Evolutionary conservation across 2,329 filamentous ascomycete genomes (phyloP).

Genomic region (Fusarium lyarnte): DNA sequence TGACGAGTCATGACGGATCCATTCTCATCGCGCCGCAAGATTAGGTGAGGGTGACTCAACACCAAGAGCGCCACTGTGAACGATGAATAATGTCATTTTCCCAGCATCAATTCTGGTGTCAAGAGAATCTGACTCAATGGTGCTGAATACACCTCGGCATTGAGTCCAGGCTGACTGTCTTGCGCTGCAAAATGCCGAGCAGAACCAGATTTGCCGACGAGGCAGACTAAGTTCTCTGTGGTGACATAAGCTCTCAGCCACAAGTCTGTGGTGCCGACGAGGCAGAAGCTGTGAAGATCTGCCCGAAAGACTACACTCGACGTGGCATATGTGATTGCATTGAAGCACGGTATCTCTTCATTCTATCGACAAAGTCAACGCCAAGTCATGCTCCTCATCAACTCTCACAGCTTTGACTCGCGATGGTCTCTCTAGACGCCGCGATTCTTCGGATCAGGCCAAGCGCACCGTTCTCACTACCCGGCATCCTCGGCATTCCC

Average conservation of each 20-base stretch:
- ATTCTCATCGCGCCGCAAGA: neutral
- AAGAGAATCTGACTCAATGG: neutral
- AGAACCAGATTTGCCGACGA: accelerated
- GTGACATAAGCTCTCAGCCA: too few species aligned
- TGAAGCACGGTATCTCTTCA: neutral
- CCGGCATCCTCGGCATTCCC: neutral
- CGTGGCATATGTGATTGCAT: accelerated
- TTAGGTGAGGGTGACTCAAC: neutral
- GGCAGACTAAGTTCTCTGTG: neutral
- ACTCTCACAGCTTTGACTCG: neutral
- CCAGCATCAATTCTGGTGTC: neutral
- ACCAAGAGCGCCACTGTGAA: neutral
- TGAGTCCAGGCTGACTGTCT: neutral
- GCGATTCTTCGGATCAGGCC: neutral
- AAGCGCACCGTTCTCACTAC: neutral
- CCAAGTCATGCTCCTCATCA: neutral
- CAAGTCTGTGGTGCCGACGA: too few species aligned
- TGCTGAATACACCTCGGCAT: neutral
- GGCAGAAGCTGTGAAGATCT: neutral
- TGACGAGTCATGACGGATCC: neutral
- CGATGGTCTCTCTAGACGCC: neutral
- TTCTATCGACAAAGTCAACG: too few species aligned
- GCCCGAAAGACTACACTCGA: accelerated
- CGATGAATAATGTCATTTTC: neutral
- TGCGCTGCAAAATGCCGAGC: accelerated